phyloP scores from a whole-genome alignment of 2,329 filamentous ascomycete genomes.

The Trichophaea hybrida region DNA sequence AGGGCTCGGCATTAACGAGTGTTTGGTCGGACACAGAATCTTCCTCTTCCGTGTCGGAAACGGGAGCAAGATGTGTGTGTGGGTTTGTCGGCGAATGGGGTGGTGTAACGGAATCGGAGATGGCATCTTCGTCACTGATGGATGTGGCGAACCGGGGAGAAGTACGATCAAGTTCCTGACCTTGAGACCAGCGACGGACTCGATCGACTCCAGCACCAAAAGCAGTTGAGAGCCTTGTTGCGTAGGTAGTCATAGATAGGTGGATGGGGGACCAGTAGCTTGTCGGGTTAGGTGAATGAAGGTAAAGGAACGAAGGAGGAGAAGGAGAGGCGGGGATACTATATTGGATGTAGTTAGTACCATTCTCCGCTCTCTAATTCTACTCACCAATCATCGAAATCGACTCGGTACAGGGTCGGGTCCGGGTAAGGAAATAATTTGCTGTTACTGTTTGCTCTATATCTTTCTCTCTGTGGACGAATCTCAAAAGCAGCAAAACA shows the following conservation, averaged over 20 bases:
- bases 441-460: no score
- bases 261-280: background rate
- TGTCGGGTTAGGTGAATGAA: background rate
- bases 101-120: conserved; percentile 18
- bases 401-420: no score
- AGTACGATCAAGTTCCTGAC: conserved; percentile 9
- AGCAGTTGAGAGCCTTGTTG: conserved; percentile 16
- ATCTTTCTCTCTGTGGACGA: no score
- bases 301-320: background rate
- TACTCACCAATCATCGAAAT: no score
- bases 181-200: conserved; percentile 22
- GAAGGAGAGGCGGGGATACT: background rate
- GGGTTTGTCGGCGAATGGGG: conserved; percentile 33
- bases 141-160: conserved; percentile 6
- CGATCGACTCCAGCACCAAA: conserved; percentile 20
- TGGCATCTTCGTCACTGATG: conserved; percentile 7
- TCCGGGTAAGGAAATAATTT: no score
- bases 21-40: conserved; percentile 14
- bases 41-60: conserved; percentile 14
- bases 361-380: no score
- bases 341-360: no score
- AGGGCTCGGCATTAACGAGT: conserved; percentile 7
- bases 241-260: conserved; percentile 11
- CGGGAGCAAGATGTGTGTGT: conserved; percentile 22
- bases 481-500: no score